Base-by-base conservation (phyloP, 495 filamentous ascomycete species). In the Diplogelasinospora grovesii region DNA sequence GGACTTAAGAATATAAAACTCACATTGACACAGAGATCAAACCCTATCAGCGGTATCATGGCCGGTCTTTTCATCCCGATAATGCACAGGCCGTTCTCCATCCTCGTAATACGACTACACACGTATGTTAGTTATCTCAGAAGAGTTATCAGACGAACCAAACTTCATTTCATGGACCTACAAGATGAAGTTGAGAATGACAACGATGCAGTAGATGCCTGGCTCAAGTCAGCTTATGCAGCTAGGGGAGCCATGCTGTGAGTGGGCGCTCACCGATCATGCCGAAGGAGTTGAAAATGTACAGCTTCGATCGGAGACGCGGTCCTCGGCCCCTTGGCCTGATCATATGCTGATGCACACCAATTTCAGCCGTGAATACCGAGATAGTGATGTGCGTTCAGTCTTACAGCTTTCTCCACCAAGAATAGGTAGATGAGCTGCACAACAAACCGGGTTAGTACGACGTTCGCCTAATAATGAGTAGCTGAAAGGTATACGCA, bases 381-480 rank as follows among this genome's bases (percentile, higher is more conserved):
- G n/a, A n/a, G n/a, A n/a, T n/a, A n/a, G n/a, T n/a, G n/a, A n/a
- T n/a, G n/a, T n/a, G n/a, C n/a, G n/a, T n/a, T n/a, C n/a, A n/a
- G n/a, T 5, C 69, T 39, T 60, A 75, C 73, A 22, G 62, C 68
- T 52, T 73, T 74, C 49, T 75, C 73, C 0, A 72, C 70, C 15
- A 74, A 49, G 39, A 75, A 75, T 24, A 65, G 45, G 53, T 77
- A 77, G 21, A 75, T 69, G 22, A 75, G 49, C 70, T 73, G 32
- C 3, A 22, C 11, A 21, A 21, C 24, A 37, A 26, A 4, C 28
- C 46, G 9, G 53, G 48, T 35, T 45, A 34, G 35, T 10, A 14
- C 11, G 0, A 9, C 4, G 8, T 14, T 14, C 16, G 23, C 3
- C 16, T 5, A 14, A 23, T 7, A 22, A 8, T 3, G 8, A 16